Base-by-base conservation (phyloP, 257 asterid genomes). In the Avicennia marina region DNA sequence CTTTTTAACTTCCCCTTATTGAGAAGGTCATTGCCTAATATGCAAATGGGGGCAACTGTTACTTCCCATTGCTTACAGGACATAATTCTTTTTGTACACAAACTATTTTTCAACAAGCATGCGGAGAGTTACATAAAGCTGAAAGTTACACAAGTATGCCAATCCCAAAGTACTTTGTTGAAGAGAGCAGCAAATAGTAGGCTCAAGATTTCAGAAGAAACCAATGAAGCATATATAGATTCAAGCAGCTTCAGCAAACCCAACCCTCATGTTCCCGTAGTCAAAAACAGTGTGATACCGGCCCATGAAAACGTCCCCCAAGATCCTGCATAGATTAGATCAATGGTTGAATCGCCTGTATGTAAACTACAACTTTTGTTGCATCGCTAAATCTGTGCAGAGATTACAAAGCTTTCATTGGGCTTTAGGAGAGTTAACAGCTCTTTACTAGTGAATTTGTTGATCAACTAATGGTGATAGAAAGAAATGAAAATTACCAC, bases 281-380 rank as follows among this genome's bases (percentile, higher is more conserved):
- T 87, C 96, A 22, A 87, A 87, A 62, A 87, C 89, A 0, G 89
- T 84, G 71, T 87, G 95, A 60, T 82, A 87, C 25, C 42, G 79
- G 2, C 95, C 94, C 93, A 84, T 84, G 71, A 87, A 87, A 70
- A 87, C 84, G 64, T 87, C 95, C 17, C 96, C 96, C 64, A 87
- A 65, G 51, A 87, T 78, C 96, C 96, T 87, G 86, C 62, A 75
- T 24, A 48, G 4, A 39, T 16, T n/a, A 39, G 16, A 29, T 25
- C 48, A 3, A 29, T 29, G 33, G 7, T 29, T 29, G 33, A 29
- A n/a, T n/a, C n/a, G n/a, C n/a, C n/a, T n/a, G n/a, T n/a, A n/a
- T n/a, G n/a, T n/a, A n/a, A n/a, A n/a, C n/a, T n/a, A n/a, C n/a
- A n/a, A n/a, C n/a, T n/a, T n/a, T n/a, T n/a, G n/a, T n/a, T n/a